phyloP scores from a whole-genome alignment of 2,329 filamentous ascomycete genomes.

The Fusarium drepaniforme region DNA sequence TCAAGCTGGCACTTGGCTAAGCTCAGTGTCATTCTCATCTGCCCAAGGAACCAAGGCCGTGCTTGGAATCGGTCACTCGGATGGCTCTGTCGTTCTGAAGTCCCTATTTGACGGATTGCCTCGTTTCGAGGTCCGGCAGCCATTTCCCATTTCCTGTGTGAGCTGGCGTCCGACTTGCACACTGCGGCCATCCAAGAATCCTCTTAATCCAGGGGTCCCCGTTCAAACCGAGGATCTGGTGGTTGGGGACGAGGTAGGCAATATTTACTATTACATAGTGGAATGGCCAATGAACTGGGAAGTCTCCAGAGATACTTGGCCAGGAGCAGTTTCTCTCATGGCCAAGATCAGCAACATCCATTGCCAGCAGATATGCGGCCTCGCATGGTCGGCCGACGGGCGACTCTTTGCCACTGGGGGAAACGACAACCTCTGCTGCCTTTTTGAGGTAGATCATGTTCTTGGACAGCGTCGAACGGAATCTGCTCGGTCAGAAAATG shows the following conservation, averaged over 20 bases:
- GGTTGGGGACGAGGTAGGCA: conserved; percentile 86
- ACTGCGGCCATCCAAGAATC: conserved; percentile 64
- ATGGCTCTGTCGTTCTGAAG: conserved; percentile 82
- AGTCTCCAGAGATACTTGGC: conserved; percentile 75
- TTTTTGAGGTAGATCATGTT: conserved; percentile 79
- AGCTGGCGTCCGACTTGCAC: conserved; percentile 79
- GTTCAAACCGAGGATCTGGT: conserved; percentile 85
- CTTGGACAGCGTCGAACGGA: conserved; percentile 44
- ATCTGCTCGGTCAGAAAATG: neutral
- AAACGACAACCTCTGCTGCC: conserved; percentile 90
- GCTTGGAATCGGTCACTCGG: conserved; percentile 84
- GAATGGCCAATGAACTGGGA: conserved; percentile 83
- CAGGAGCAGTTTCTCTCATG: conserved; percentile 81
- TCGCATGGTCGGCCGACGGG: conserved; percentile 88
- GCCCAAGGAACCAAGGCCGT: conserved; percentile 80
- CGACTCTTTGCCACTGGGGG: conserved; percentile 86
- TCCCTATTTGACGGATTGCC: conserved; percentile 77
- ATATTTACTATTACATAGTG: conserved; percentile 88
- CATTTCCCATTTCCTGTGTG: conserved; percentile 80
- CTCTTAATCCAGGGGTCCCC: conserved; percentile 57
- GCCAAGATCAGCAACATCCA: conserved; percentile 80
- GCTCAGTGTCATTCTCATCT: conserved; percentile 92
- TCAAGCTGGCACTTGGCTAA: conserved; percentile 67
- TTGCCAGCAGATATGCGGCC: conserved; percentile 89
- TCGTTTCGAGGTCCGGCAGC: conserved; percentile 81